A percentile compares a stretch with the other conserved stretches of the same genome.
phyloP scores from a whole-genome alignment of 208 protist species.

The Leishmania major region DNA sequence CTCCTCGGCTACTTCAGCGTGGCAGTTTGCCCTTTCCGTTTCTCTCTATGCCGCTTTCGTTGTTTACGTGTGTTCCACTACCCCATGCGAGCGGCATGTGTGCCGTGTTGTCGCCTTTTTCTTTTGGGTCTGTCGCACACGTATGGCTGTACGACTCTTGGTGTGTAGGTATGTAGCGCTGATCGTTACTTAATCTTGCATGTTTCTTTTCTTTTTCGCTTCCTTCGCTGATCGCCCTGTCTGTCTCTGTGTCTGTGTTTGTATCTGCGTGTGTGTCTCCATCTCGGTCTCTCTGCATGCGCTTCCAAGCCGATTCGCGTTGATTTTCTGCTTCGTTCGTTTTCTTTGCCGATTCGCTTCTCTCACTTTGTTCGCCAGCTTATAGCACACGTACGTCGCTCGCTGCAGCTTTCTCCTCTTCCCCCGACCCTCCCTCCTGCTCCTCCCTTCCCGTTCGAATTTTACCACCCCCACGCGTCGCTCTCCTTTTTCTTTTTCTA shows the following conservation, averaged over 20 bases:
- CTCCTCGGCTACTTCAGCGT: neutral
- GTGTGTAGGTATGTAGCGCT: neutral
- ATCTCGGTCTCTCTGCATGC: neutral
- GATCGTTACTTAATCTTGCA: neutral
- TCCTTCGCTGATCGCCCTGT: neutral
- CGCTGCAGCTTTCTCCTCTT: neutral
- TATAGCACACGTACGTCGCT: neutral
- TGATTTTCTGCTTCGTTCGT: no score
- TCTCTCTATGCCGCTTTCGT: neutral
- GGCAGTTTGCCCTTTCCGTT: neutral
- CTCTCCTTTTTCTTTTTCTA: neutral
- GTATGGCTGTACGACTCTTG: no score
- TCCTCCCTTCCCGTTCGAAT: neutral
- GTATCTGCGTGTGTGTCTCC: neutral
- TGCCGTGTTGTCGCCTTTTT: neutral
- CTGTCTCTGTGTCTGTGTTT: neutral
- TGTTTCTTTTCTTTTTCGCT: conserved; percentile 3
- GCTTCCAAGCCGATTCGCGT: neutral
- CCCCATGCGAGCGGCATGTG: no score
- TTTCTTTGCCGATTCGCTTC: neutral
- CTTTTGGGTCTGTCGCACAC: neutral
- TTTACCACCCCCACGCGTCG: neutral
- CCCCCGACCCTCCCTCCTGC: neutral
- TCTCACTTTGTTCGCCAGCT: neutral
- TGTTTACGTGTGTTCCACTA: neutral